Conservation (phyloP, 176 grass and related monocot genomes). For the Oryza nivara region DNA sequence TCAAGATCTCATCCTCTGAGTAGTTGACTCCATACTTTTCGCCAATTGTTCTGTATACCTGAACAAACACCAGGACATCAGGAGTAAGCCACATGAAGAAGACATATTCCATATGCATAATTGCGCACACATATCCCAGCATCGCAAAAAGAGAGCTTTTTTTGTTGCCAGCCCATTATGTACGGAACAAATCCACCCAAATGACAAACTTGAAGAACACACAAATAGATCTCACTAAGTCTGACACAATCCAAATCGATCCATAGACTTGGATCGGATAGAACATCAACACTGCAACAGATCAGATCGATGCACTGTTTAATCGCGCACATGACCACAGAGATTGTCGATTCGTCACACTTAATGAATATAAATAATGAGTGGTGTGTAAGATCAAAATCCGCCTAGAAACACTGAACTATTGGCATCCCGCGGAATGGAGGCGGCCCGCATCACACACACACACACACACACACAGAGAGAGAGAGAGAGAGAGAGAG, state of each 20-base stretch:
- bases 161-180: neutral
- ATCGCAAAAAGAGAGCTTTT: neutral
- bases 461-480: neutral
- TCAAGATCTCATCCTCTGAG: slow-evolving; percentile 87
- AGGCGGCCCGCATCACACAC: too few relatives aligned
- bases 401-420: neutral
- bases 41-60: slow-evolving; percentile 86
- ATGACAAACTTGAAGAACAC: neutral
- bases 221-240: slow-evolving; percentile 18
- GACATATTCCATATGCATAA: neutral
- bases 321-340: neutral
- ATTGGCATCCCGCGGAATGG: neutral
- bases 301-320: slow-evolving; percentile 10
- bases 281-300: neutral
- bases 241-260: neutral
- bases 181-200: neutral
- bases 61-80: slow-evolving; percentile 7
- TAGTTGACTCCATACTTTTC: slow-evolving; percentile 92
- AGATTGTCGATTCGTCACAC: neutral
- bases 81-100: neutral
- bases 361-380: neutral
- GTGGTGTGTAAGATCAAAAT: neutral
- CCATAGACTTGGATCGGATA: neutral
- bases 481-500: neutral
- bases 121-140: too few relatives aligned